These are phyloP conservation scores for Corrigiola litoralis DNA, from an alignment of 179 eudicot genomes.

Conservation along the genomic window DNA sequence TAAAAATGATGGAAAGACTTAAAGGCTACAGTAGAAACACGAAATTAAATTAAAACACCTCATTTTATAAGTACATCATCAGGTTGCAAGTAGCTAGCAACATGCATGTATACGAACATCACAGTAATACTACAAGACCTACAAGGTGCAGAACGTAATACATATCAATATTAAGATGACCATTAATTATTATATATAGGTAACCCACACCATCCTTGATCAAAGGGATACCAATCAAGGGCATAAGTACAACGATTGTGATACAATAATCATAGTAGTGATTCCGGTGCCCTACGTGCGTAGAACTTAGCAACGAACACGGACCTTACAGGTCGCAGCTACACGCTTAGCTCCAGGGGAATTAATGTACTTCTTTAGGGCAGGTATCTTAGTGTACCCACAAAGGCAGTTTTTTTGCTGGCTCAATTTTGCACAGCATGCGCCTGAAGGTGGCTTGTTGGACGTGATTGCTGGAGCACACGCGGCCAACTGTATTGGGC, in stretches of 20 bases:
- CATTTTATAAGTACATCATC: too few species aligned
- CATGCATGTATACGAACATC: not conserved
- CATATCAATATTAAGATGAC: not conserved
- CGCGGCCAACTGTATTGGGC: constrained; percentile 31
- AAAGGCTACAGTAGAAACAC: too few species aligned
- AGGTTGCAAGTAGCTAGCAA: too few species aligned
- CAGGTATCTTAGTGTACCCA: constrained; percentile 42
- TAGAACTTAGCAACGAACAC: constrained; percentile 30
- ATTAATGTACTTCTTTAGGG: constrained; percentile 28
- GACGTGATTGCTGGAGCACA: constrained; percentile 33
- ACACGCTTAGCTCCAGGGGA: constrained; percentile 46
- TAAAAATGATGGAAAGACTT: too few species aligned
- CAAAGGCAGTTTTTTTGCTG: constrained; percentile 62
- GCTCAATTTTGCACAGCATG: constrained; percentile 44
- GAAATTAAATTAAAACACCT: too few species aligned
- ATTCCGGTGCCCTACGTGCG: too few species aligned
- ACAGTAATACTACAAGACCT: not conserved
- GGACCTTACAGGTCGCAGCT: constrained; percentile 35
- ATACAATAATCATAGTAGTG: not conserved
- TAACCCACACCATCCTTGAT: constrained; percentile 8
- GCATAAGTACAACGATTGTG: not conserved
- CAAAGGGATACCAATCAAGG: constrained; percentile 12
- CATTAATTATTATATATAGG: too few species aligned
- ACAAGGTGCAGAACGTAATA: too few species aligned
- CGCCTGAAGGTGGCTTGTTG: constrained; percentile 22